These are phyloP conservation scores for Nothophytophthora sp. DNA, from an alignment of 352 stramenopile species.

Conservation along the genomic window DNA sequence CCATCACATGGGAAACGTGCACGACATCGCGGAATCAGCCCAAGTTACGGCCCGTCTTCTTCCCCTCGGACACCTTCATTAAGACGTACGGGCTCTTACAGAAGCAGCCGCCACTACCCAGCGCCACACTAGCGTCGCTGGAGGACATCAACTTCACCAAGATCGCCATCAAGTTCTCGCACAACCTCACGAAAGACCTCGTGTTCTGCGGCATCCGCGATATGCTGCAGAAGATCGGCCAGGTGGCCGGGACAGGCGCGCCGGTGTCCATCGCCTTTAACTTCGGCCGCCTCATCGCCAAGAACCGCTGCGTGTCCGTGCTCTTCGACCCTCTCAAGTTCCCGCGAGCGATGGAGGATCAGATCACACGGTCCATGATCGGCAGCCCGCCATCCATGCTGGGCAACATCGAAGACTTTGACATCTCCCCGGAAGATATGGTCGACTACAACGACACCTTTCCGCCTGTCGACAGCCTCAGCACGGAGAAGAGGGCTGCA, in stretches of 20 bases:
- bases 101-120: constrained; percentile 22
- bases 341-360: constrained; percentile 52
- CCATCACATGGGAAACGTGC: constrained; percentile 67
- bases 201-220: constrained; percentile 71
- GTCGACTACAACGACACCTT: constrained; percentile 24
- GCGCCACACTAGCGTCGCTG: constrained; percentile 41
- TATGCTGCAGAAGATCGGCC: constrained; percentile 73
- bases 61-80: constrained; percentile 70
- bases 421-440: constrained; percentile 51
- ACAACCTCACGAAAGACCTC: constrained; percentile 71
- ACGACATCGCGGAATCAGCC: constrained; percentile 59
- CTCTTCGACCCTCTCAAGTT: constrained; percentile 72
- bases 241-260: constrained; percentile 51
- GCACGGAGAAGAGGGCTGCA: constrained; percentile 7
- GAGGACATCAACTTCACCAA: constrained; percentile 86
- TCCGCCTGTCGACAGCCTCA: constrained; percentile 11
- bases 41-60: constrained; percentile 58
- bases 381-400: constrained; percentile 39
- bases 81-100: constrained; percentile 66
- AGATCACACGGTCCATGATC: constrained; percentile 62
- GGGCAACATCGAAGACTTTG: constrained; percentile 59
- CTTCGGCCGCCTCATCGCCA: constrained; percentile 69
- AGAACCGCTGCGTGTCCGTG: constrained; percentile 72
- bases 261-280: constrained; percentile 70
- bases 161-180: constrained; percentile 82